Conservation (phyloP, 805 yeast genomes). For the Barnettozyma siamensis region DNA sequence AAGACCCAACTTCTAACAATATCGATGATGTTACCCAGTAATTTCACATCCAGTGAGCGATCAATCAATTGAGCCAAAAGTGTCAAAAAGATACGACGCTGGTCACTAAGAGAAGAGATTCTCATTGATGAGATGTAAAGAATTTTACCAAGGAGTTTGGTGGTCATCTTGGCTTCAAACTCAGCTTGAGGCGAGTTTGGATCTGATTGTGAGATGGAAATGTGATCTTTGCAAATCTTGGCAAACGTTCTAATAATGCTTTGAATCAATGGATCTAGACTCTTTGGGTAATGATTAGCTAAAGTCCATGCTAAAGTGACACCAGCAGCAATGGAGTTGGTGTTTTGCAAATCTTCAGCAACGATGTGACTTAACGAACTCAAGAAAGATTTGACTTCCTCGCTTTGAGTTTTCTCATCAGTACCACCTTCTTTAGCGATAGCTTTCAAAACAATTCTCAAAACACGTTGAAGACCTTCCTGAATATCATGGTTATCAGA, state of each 20-base stretch:
- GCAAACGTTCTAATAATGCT: constrained; percentile 81
- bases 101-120: constrained; percentile 86
- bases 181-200: constrained; percentile 38
- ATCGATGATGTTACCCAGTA: constrained; percentile 66
- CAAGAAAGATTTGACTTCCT: constrained; percentile 59
- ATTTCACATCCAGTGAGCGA: constrained; percentile 70
- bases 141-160: constrained; percentile 68
- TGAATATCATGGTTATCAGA: constrained; percentile 85
- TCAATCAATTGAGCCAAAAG: constrained; percentile 87
- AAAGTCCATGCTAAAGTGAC: constrained; percentile 79
- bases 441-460: constrained; percentile 63
- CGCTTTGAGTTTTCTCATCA: constrained; percentile 50
- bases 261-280: constrained; percentile 70
- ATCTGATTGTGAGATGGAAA: constrained; percentile 45
- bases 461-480: constrained; percentile 71
- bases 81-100: constrained; percentile 81
- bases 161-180: constrained; percentile 74
- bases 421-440: constrained; percentile 41
- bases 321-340: constrained; percentile 81
- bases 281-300: constrained; percentile 65
- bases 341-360: constrained; percentile 68
- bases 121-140: constrained; percentile 74
- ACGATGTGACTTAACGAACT: constrained; percentile 58
- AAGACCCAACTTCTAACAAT: constrained; percentile 90
- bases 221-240: constrained; percentile 83